Base-by-base conservation (phyloP, 2,329 filamentous ascomycete genomes). In the Xylariaceae sp. region DNA sequence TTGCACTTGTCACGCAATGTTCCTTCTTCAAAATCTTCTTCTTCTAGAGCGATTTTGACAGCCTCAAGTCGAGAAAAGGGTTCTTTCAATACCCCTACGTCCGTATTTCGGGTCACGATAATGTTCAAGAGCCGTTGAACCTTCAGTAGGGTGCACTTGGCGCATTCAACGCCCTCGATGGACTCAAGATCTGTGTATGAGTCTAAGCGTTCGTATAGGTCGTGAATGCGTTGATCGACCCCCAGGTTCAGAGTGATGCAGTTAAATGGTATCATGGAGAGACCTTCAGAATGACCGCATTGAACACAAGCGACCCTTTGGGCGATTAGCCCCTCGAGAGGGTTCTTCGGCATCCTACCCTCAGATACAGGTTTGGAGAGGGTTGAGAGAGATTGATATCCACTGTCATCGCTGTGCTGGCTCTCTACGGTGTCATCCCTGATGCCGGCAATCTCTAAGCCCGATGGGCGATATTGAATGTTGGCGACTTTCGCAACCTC, bases 241-340 rank as follows among this genome's bases (percentile, higher is more conserved):
- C 90, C 91, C 1, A 98, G 84, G 31, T 89, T 92, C 0, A 98
- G 84, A 0, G 94, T 97, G 43, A 98, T 78, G 69, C 92, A 97
- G 70, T 95, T 97, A 79, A 98, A 98, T 0, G 92, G 92, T 17
- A 92, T 96, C 76, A 98, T 85, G 1, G 90, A 92, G 12, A 97
- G 80, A 1, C 93, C 93, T 67, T 96, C 92, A 0, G 91, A 92
- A 74, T 90, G 89, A 6, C 92, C 91, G 71, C 95, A 99, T 41
- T 82, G 81, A 53, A 90, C 88, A 72, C 95, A 99, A 0, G 91
- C 90, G 1, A 98, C 92, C 34, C 92, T 84, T 74, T 98, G 94
- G 1, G 93, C 94, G 7, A 92, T 81, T 17, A 96, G 78, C 0
- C 95, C 95, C 71, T 98, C 92, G 1, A 98, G 78, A 0, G 95